Evolutionary conservation across 2,329 filamentous ascomycete species (phyloP).

Genomic region (Balansia obtecta): DNA sequence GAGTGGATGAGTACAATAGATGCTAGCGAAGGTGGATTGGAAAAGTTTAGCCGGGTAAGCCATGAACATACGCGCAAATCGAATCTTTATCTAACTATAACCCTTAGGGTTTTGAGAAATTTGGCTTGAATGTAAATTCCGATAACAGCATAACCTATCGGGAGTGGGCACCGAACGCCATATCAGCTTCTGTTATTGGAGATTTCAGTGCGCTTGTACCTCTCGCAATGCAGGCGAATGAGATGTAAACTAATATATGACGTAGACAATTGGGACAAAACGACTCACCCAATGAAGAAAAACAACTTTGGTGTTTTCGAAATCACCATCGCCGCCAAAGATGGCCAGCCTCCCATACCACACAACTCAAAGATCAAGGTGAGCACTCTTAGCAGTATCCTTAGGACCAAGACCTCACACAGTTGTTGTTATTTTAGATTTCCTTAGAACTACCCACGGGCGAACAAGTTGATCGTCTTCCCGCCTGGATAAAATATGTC

Average conservation of each 20-base stretch:
- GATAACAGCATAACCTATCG: constrained; percentile 82
- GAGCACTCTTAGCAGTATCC: constrained; percentile 9
- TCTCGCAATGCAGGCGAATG: not conserved
- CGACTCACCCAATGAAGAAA: constrained; percentile 77
- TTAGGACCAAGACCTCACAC: not conserved
- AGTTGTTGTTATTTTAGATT: constrained; percentile 41
- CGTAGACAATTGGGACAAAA: constrained; percentile 73
- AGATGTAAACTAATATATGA: constrained; percentile 15
- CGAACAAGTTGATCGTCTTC: constrained; percentile 74
- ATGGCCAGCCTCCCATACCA: constrained; percentile 67
- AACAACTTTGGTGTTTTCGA: constrained; percentile 80
- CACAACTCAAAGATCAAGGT: constrained; percentile 98
- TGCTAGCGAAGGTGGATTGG: constrained; percentile 73
- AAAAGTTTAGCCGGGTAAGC: constrained; percentile 74
- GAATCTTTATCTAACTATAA: not conserved
- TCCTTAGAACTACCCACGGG: constrained; percentile 69
- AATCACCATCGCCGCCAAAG: constrained; percentile 57
- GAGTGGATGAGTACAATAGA: constrained; percentile 80
- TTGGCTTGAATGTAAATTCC: constrained; percentile 69
- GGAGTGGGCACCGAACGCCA: constrained; percentile 92
- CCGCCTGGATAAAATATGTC: constrained; percentile 95
- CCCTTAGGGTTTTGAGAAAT: constrained; percentile 69
- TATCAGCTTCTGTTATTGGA: constrained; percentile 73
- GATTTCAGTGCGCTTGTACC: constrained; percentile 70
- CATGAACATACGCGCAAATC: no score